Percentiles rank a stretch among this genome's conserved stretches.
These are phyloP conservation scores for Fusarium sp. DNA, from an alignment of 2,329 filamentous ascomycete genomes.

Conservation along the genomic window DNA sequence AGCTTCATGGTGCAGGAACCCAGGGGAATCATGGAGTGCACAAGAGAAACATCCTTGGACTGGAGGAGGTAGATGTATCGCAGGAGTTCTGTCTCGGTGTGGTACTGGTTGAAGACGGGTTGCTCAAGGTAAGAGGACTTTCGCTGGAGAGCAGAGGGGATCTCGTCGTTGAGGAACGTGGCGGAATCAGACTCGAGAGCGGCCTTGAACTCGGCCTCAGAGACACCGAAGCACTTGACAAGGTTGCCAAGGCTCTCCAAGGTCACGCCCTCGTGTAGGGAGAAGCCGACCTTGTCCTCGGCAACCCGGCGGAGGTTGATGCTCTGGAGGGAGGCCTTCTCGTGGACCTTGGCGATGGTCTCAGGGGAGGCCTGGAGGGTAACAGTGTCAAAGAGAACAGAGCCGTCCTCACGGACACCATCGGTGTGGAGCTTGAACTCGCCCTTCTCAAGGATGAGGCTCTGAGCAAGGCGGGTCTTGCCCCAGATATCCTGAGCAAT, in stretches of 20 bases:
- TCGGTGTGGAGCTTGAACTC: conserved; percentile 68
- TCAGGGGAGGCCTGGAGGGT: conserved; percentile 64
- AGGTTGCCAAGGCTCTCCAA: conserved; percentile 37
- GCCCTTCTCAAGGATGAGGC: conserved; percentile 61
- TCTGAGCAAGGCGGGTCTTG: conserved; percentile 73
- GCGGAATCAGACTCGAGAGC: conserved; percentile 48
- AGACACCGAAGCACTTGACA: conserved; percentile 41
- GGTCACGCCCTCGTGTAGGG: conserved; percentile 43
- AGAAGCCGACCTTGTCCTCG: conserved; percentile 47
- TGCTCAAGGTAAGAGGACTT: conserved; percentile 83
- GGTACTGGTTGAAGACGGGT: conserved; percentile 93
- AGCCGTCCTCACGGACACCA: conserved; percentile 65
- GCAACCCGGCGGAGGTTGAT: conserved; percentile 45
- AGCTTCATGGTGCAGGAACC: conserved; percentile 99
- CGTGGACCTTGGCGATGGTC: conserved; percentile 37
- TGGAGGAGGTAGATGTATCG: conserved; percentile 94
- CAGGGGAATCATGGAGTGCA: conserved; percentile 96
- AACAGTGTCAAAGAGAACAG: conserved; percentile 83
- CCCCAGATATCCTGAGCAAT: conserved; percentile 84
- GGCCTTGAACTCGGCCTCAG: conserved; percentile 37
- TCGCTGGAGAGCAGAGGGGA: conserved; percentile 74
- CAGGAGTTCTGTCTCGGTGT: conserved; percentile 93
- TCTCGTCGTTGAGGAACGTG: conserved; percentile 45
- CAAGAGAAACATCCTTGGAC: conserved; percentile 92
- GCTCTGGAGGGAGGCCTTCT: conserved; percentile 28